A percentile compares a stretch with the other conserved stretches of the same genome.
Evolutionary conservation across 2,329 filamentous ascomycete species (phyloP).

Genomic region (Cytospora paraplurivora): DNA sequence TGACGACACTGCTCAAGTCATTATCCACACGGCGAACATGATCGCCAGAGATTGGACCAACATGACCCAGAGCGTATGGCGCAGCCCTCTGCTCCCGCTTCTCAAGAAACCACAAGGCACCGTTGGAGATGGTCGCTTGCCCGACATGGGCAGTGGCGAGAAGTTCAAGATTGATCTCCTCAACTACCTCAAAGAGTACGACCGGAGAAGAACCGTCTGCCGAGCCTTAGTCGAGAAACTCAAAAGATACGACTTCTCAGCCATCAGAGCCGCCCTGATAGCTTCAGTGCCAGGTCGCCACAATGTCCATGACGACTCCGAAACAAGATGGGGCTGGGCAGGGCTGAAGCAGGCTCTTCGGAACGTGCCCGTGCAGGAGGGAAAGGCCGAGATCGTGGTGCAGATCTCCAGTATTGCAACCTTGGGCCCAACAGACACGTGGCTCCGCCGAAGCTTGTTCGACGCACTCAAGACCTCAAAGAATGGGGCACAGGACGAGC

Average conservation of each 20-base stretch:
- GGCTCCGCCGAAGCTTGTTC: constrained; percentile 70
- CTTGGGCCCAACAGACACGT: constrained; percentile 68
- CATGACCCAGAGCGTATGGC: constrained; percentile 84
- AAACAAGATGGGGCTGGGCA: constrained; percentile 76
- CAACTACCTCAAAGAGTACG: constrained; percentile 72
- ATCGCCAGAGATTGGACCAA: constrained; percentile 85
- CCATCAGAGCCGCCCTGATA: constrained; percentile 70
- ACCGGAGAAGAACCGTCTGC: constrained; percentile 56
- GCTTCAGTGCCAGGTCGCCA: constrained; percentile 76
- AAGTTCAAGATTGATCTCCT: constrained; percentile 78
- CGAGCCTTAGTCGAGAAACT: constrained; percentile 60
- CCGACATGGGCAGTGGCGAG: constrained; percentile 59
- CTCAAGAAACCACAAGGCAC: constrained; percentile 27
- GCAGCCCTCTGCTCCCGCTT: constrained; percentile 68
- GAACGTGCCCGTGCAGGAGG: constrained; percentile 49
- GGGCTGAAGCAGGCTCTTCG: constrained; percentile 63
- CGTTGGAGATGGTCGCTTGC: constrained; percentile 25
- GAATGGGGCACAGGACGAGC: constrained; percentile 35
- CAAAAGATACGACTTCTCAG: constrained; percentile 66
- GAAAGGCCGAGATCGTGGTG: constrained; percentile 53
- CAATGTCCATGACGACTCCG: constrained; percentile 46
- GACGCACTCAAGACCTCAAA: constrained; percentile 45
- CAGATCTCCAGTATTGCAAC: constrained; percentile 85
- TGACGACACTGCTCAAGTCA: constrained; percentile 73
- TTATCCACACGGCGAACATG: constrained; percentile 92